These are phyloP conservation scores for Gilbertella persicaria DNA, from an alignment of 371 early-diverging fungal species.

Conservation along the genomic window DNA sequence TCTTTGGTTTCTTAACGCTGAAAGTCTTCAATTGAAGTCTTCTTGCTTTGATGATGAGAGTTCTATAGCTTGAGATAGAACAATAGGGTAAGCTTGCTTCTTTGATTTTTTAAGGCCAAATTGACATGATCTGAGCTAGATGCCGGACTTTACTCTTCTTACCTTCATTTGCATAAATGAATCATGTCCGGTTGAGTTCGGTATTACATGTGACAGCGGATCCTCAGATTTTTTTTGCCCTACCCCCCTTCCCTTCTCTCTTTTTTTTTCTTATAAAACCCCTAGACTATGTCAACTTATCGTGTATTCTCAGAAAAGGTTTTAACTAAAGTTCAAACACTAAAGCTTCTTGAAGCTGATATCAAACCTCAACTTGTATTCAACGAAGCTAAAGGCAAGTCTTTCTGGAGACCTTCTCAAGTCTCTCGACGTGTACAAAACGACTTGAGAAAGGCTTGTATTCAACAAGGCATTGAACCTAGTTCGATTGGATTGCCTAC, in stretches of 20 bases:
- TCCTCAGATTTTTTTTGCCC: no score
- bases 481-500: slow-evolving; percentile 52
- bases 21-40: no score
- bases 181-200: no score
- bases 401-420: slow-evolving; percentile 59
- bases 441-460: slow-evolving; percentile 65
- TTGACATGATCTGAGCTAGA: no score
- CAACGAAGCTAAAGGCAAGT: slow-evolving; percentile 45
- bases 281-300: slow-evolving; percentile 29
- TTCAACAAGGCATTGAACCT: slow-evolving; percentile 54
- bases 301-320: slow-evolving; percentile 40
- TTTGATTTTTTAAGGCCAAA: no score
- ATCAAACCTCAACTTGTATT: slow-evolving; percentile 53
- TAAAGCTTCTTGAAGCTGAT: slow-evolving; percentile 43
- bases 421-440: slow-evolving; percentile 59
- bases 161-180: no score
- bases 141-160: no score
- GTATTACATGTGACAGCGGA: no score
- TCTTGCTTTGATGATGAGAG: no score
- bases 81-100: no score
- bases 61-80: no score
- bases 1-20: no score
- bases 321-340: slow-evolving; percentile 20
- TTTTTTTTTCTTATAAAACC: slow-evolving; percentile 1
- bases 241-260: neutral